Conservation (phyloP, 176 grass and related monocot genomes). For the Avena insularis region DNA sequence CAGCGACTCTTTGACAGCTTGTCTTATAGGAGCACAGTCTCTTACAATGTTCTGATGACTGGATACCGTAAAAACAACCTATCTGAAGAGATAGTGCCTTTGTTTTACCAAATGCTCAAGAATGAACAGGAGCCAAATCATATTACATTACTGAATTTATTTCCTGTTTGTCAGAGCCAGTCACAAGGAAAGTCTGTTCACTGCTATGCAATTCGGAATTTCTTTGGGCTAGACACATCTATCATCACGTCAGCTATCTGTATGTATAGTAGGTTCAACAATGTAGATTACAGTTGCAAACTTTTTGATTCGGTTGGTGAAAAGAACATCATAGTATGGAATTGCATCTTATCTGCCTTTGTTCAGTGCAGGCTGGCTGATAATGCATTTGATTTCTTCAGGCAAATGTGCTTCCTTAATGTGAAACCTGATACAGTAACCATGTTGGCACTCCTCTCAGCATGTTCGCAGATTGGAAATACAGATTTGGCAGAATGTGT, state of each 20-base stretch:
- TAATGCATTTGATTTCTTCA: slow-evolving; percentile 54
- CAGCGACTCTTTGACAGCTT: slow-evolving; percentile 53
- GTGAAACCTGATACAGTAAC: slow-evolving; percentile 58
- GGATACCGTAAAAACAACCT: slow-evolving; percentile 64
- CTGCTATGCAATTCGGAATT: slow-evolving; percentile 64
- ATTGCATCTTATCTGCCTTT: slow-evolving; percentile 63
- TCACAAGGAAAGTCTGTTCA: slow-evolving; percentile 65
- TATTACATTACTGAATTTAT: slow-evolving; percentile 65
- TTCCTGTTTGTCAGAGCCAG: slow-evolving; percentile 56
- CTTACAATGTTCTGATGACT: slow-evolving; percentile 73
- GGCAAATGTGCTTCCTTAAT: slow-evolving; percentile 49
- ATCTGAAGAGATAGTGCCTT: slow-evolving; percentile 48
- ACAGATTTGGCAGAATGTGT: slow-evolving; percentile 53
- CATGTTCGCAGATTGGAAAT: slow-evolving; percentile 61
- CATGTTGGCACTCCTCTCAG: slow-evolving; percentile 60
- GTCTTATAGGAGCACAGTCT: slow-evolving; percentile 44
- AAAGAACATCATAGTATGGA: slow-evolving; percentile 62
- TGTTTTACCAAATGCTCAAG: slow-evolving; percentile 62
- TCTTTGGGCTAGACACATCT: slow-evolving; percentile 47
- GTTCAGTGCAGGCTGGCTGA: slow-evolving; percentile 62
- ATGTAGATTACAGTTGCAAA: slow-evolving; percentile 51
- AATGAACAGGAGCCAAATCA: slow-evolving; percentile 50
- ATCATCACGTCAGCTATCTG: slow-evolving; percentile 59
- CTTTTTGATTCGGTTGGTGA: slow-evolving; percentile 58
- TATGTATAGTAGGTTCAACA: slow-evolving; percentile 73